Conservation (phyloP, 2,329 filamentous ascomycete genomes). For the Fusarium citri region DNA sequence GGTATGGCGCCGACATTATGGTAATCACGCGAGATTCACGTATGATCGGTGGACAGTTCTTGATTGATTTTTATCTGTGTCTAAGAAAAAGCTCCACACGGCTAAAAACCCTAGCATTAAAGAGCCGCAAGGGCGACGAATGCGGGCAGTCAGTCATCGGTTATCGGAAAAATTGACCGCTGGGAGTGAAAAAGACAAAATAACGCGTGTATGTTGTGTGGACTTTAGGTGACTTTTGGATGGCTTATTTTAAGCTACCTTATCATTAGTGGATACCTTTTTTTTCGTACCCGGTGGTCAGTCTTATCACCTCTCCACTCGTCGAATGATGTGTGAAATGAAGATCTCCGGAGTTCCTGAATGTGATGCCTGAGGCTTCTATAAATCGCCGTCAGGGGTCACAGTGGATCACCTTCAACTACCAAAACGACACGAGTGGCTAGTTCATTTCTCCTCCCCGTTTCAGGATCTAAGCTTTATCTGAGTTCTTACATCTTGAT, state of each 20-base stretch:
- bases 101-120: background rate
- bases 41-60: background rate
- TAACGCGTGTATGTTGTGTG: rapidly evolving
- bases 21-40: conserved; percentile 4
- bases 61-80: background rate
- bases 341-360: background rate
- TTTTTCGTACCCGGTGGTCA: background rate
- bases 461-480: too few relatives aligned
- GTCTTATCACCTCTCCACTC: background rate
- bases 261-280: background rate
- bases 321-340: background rate
- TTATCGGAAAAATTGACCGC: background rate
- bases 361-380: background rate
- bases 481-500: too few relatives aligned
- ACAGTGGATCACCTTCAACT: background rate
- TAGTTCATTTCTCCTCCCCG: too few relatives aligned
- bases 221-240: background rate
- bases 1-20: background rate
- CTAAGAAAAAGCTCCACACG: background rate
- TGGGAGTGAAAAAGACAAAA: background rate
- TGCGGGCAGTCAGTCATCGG: background rate
- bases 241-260: background rate
- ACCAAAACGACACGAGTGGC: too few relatives aligned
- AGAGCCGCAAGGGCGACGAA: background rate
- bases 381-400: background rate